A percentile compares a stretch with the other conserved stretches of the same genome.
Conservation (phyloP, 2,329 filamentous ascomycete genomes). For the Alternaria solani region DNA sequence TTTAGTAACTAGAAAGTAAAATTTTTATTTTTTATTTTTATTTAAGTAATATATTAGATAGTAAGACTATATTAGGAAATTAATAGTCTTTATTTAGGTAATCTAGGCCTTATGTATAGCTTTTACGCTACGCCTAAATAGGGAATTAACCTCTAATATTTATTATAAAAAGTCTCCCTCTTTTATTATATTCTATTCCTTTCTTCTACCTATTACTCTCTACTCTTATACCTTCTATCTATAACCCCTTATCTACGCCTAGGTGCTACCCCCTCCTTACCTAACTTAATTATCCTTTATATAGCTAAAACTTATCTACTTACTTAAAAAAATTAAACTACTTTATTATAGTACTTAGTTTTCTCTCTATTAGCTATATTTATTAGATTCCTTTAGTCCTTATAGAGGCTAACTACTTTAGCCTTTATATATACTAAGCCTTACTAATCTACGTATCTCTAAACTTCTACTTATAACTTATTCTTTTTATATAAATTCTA, state of each 20-base stretch:
- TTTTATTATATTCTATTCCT: slow-evolving; percentile 2
- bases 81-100: background rate
- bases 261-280: background rate
- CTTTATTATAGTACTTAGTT: background rate
- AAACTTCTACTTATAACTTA: background rate
- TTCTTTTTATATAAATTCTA: background rate
- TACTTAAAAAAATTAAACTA: background rate
- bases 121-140: slow-evolving; percentile 5
- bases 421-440: background rate
- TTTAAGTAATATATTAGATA: no score
- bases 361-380: background rate
- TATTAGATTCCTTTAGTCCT: background rate
- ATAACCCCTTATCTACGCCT: background rate
- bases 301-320: background rate
- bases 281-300: background rate
- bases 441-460: background rate
- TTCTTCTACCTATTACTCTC: slow-evolving; percentile 2
- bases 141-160: background rate
- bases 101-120: slow-evolving; percentile 1
- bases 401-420: background rate
- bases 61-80: no score
- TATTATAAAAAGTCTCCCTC: slow-evolving; percentile 2
- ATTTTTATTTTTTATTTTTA: no score
- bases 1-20: no score
- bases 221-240: background rate